These are phyloP conservation scores for Chimonanthus salicifolius DNA, from an alignment of 164 flowering plant genomes.

Conservation along the genomic window DNA sequence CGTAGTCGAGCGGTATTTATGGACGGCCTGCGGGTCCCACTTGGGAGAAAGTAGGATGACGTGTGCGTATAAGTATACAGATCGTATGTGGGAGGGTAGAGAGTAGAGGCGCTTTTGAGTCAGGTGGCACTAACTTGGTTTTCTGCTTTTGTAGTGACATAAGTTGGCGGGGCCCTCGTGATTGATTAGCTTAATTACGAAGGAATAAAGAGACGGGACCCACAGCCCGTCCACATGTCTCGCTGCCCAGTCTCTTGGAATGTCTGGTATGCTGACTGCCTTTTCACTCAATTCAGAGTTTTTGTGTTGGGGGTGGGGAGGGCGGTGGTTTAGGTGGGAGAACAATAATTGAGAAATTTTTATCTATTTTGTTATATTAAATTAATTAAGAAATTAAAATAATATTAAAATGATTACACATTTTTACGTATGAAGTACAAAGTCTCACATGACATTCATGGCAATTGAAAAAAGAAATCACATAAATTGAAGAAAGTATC, in stretches of 20 bases:
- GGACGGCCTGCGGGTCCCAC: conserved; percentile 18
- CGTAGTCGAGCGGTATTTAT: conserved; percentile 47
- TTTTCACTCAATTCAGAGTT: too few species aligned
- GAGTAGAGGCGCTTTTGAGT: conserved; percentile 32
- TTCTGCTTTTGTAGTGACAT: not conserved
- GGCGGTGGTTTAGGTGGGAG: not conserved
- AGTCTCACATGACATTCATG: too few species aligned
- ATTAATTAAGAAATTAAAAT: too few species aligned
- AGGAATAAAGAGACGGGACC: conserved; percentile 18
- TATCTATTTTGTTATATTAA: too few species aligned
- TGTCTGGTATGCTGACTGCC: not conserved
- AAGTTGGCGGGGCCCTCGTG: not conserved
- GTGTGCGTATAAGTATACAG: not conserved
- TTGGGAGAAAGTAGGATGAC: not conserved
- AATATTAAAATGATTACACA: too few species aligned
- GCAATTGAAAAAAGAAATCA: not conserved
- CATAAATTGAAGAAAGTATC: not conserved
- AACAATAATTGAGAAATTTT: too few species aligned
- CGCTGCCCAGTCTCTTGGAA: not conserved
- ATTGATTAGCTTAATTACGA: conserved; percentile 20
- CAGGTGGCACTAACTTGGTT: conserved; percentile 47
- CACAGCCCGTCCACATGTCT: not conserved
- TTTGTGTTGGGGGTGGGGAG: not conserved
- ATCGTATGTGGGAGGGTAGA: not conserved
- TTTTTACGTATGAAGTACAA: too few species aligned